Percentiles rank a stretch among this genome's conserved stretches.
Conservation (phyloP, 164 flowering plant species). For the Sedum album region DNA sequence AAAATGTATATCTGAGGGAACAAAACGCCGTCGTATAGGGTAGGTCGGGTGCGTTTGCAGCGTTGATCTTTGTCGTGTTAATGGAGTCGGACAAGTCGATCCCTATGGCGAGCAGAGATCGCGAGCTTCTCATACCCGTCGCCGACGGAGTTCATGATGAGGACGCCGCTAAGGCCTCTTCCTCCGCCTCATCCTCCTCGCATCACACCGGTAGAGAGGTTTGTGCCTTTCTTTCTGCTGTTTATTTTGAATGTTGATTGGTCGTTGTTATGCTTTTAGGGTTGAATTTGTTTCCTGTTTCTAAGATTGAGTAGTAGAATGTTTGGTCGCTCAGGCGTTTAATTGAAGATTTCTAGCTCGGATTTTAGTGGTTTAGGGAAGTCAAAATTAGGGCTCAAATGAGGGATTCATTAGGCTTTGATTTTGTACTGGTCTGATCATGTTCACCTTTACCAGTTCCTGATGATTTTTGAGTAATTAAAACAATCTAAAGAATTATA, state of each 20-base stretch:
- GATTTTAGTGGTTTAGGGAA: neutral
- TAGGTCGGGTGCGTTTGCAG: too few relatives aligned
- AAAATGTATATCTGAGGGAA: too few relatives aligned
- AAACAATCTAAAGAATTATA: too few relatives aligned
- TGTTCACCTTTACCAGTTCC: too few relatives aligned
- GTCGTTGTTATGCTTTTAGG: neutral
- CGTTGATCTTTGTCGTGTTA: too few relatives aligned
- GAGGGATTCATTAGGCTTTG: too few relatives aligned
- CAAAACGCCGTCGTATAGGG: too few relatives aligned
- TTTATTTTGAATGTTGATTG: neutral
- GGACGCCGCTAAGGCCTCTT: conserved; percentile 44
- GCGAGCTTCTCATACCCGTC: conserved; percentile 80
- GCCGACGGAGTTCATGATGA: conserved; percentile 42
- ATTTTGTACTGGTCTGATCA: too few relatives aligned
- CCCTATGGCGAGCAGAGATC: conserved; percentile 42
- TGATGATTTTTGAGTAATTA: too few relatives aligned
- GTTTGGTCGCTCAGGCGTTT: neutral
- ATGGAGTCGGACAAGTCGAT: too few relatives aligned
- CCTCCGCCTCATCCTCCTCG: conserved; percentile 33
- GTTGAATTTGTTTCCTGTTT: neutral
- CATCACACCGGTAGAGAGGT: conserved; percentile 80
- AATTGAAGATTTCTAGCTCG: neutral
- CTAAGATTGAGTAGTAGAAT: neutral
- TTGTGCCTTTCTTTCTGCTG: neutral
- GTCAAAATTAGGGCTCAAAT: neutral